phyloP scores from a whole-genome alignment of 345 rosid genomes.

The Hypericum perforatum region DNA sequence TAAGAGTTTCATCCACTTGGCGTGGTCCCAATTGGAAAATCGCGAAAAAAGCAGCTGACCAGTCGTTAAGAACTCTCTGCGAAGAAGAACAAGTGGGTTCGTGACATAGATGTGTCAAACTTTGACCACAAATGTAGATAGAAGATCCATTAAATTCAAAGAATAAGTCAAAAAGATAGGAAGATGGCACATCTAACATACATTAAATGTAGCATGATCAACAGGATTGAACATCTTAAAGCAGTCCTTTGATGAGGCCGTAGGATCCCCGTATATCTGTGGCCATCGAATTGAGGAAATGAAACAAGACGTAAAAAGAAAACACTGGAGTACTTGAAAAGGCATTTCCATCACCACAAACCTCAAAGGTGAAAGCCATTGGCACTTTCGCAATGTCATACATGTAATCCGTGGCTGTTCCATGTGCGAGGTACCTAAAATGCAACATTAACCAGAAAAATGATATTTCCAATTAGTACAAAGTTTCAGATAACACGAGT shows the following conservation, averaged over 20 bases:
- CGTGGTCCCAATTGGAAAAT: constrained; percentile 53
- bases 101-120: too few relatives aligned
- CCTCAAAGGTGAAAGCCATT: constrained; percentile 99
- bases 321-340: constrained; percentile 1
- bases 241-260: constrained; percentile 66
- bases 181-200: constrained; percentile 17
- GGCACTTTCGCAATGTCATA: constrained; percentile 73
- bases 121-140: not conserved
- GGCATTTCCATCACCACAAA: constrained; percentile 25
- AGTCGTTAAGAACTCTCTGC: constrained; percentile 80
- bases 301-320: constrained; percentile 1
- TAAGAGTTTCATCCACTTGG: constrained; percentile 28
- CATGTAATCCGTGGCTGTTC: constrained; percentile 96
- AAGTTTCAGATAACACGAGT: too few relatives aligned
- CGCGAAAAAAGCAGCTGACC: constrained; percentile 78
- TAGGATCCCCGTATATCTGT: constrained; percentile 78
- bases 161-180: not conserved
- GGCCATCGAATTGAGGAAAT: constrained; percentile 7
- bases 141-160: not conserved
- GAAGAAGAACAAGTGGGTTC: constrained; percentile 15
- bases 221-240: constrained; percentile 93
- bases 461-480: too few relatives aligned
- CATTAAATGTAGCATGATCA: constrained; percentile 67
- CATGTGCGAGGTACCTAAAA: constrained; percentile 89
- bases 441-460: constrained; percentile 1